These are phyloP conservation scores for Paxillus rubicundulus DNA, from an alignment of 768 basidiomycete genomes.

Conservation along the genomic window DNA sequence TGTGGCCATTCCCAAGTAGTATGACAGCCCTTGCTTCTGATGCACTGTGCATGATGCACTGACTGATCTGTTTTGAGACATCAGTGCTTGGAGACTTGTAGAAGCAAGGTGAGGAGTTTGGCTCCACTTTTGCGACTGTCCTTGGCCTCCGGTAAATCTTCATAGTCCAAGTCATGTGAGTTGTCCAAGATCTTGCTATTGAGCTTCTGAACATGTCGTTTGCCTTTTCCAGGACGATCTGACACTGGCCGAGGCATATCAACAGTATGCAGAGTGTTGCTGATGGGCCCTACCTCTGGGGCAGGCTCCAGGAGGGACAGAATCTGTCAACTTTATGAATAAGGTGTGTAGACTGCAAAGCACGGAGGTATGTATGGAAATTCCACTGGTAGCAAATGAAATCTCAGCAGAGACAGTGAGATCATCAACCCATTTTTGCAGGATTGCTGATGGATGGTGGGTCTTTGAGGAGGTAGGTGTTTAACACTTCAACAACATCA, in stretches of 20 bases:
- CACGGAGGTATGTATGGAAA: too few species aligned
- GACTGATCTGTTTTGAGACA: background rate
- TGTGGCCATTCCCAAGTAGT: background rate
- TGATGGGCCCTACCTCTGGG: too few species aligned
- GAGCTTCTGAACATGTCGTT: background rate
- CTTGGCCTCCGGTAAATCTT: conserved; percentile 6
- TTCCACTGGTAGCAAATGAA: too few species aligned
- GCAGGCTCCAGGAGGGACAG: too few species aligned
- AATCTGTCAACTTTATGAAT: too few species aligned
- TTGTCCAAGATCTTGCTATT: conserved; percentile 2
- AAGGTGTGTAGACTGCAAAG: too few species aligned
- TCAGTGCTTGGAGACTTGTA: background rate
- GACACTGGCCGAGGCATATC: too few species aligned
- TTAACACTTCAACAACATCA: conserved; percentile 7
- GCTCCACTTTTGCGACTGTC: background rate
- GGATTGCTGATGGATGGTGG: conserved; percentile 3
- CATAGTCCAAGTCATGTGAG: background rate
- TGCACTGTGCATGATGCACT: background rate
- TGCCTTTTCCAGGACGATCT: background rate
- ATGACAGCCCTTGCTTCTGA: conserved; percentile 1
- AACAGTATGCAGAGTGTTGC: too few species aligned
- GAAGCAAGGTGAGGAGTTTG: background rate
- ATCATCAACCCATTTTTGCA: conserved; percentile 21
- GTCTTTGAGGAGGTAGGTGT: conserved; percentile 3
- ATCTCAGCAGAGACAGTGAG: conserved; percentile 5